A percentile compares a stretch with the other conserved stretches of the same genome.
Conservation (phyloP, 805 yeast genomes). For the Yarrowia porcina region DNA sequence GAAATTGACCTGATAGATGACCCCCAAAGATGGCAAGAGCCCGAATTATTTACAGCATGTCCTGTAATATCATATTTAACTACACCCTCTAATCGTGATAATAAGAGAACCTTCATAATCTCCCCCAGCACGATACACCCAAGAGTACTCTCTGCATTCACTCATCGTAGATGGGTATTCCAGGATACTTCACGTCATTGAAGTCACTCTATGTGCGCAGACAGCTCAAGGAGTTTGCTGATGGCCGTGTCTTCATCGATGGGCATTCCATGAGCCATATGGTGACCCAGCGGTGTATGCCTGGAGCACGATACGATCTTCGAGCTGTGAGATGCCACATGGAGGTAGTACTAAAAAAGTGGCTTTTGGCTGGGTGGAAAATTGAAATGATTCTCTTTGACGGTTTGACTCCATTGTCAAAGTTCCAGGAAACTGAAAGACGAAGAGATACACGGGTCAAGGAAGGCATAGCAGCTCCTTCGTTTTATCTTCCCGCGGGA, state of each 20-base stretch:
- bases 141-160: too few species aligned
- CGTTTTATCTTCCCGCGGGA: not conserved
- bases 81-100: not conserved
- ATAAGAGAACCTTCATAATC: not conserved
- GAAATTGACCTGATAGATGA: too few species aligned
- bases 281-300: slow-evolving; percentile 7
- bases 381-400: slow-evolving; percentile 13
- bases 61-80: too few species aligned
- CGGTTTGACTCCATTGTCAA: not conserved
- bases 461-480: not conserved
- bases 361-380: slow-evolving; percentile 10
- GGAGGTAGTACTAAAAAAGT: not conserved
- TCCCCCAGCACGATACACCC: too few species aligned
- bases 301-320: not conserved
- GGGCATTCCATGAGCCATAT: slow-evolving; percentile 21
- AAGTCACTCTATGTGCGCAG: slow-evolving; percentile 15
- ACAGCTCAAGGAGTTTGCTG: slow-evolving; percentile 8
- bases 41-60: too few species aligned
- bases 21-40: too few species aligned
- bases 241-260: not conserved
- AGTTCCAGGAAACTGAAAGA: slow-evolving; percentile 7
- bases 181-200: slow-evolving; percentile 15
- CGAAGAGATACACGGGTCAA: not conserved
- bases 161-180: slow-evolving; percentile 12
- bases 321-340: not conserved